Conservation (phyloP, 1,284 basidiomycete genomes). For the Pascua guehoae region DNA sequence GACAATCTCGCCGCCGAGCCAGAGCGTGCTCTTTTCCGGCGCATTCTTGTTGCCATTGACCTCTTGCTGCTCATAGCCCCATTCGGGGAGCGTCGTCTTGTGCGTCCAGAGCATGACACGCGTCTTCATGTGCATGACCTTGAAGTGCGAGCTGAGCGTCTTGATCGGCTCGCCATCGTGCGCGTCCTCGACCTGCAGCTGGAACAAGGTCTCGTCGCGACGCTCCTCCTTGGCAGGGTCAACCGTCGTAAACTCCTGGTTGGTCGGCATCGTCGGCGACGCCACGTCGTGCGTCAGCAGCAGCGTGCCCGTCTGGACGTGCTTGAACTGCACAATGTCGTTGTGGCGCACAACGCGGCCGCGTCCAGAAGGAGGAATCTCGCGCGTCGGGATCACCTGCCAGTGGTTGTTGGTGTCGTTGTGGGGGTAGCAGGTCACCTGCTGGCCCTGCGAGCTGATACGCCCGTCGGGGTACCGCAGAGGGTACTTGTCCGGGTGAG, state of each 20-base stretch:
- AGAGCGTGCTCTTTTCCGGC: slow-evolving; percentile 74
- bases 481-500: slow-evolving; percentile 85
- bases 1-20: slow-evolving; percentile 83
- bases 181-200: slow-evolving; percentile 66
- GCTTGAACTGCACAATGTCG: slow-evolving; percentile 83
- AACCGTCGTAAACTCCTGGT: slow-evolving; percentile 96
- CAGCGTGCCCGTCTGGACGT: slow-evolving; percentile 75
- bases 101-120: slow-evolving; percentile 94
- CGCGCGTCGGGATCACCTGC: slow-evolving; percentile 90
- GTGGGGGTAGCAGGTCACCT: slow-evolving; percentile 90
- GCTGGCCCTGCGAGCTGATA: slow-evolving; percentile 93
- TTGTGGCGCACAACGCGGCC: slow-evolving; percentile 84
- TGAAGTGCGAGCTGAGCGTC: slow-evolving; percentile 87
- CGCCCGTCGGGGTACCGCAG: slow-evolving; percentile 94
- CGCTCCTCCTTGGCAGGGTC: slow-evolving; percentile 62
- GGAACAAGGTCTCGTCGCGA: slow-evolving; percentile 84
- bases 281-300: slow-evolving; percentile 97
- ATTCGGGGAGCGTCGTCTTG: slow-evolving; percentile 77
- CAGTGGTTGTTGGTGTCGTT: slow-evolving; percentile 81
- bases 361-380: slow-evolving; percentile 80
- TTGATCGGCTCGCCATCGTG: slow-evolving; percentile 76
- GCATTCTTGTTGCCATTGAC: slow-evolving; percentile 96
- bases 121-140: slow-evolving; percentile 81
- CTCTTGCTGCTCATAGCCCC: slow-evolving; percentile 96
- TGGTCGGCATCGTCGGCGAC: slow-evolving; percentile 92